A percentile compares a stretch with the other conserved stretches of the same genome.
Evolutionary conservation across 352 stramenopile genomes (phyloP).

Genomic region (Thalassiosira hispida): DNA sequence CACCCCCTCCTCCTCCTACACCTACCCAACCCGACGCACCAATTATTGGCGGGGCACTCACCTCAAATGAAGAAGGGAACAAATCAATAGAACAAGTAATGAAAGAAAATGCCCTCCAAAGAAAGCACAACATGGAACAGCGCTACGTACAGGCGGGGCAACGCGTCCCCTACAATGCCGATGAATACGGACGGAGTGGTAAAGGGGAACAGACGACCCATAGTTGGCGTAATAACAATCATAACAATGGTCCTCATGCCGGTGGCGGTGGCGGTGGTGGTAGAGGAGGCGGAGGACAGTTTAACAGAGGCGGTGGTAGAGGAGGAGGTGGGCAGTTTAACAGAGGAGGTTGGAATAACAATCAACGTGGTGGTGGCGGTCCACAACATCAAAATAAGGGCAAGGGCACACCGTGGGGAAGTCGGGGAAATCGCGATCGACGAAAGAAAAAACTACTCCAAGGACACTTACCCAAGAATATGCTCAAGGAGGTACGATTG

Average conservation of each 20-base stretch:
- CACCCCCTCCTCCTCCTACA: neutral
- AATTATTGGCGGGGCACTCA: neutral
- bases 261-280: neutral
- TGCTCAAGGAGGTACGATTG: conserved; percentile 35
- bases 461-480: conserved; percentile 25
- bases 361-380: neutral
- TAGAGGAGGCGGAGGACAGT: neutral
- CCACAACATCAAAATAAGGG: conserved; percentile 9
- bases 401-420: neutral
- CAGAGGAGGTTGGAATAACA: neutral
- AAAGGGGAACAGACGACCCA: neutral
- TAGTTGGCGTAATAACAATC: neutral
- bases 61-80: neutral
- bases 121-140: conserved; percentile 45
- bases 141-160: conserved; percentile 49
- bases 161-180: conserved; percentile 25
- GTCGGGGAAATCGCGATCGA: neutral
- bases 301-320: neutral
- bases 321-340: neutral
- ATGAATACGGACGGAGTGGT: conserved; percentile 28
- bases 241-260: too few relatives aligned
- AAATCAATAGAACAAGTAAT: conserved; percentile 54
- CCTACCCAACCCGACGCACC: neutral
- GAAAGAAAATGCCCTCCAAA: conserved; percentile 25
- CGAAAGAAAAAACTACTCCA: conserved; percentile 11